Percentiles rank a stretch among this genome's conserved stretches.
Evolutionary conservation across 2,329 filamentous ascomycete genomes (phyloP).

Genomic region (Metarhizium humberi): DNA sequence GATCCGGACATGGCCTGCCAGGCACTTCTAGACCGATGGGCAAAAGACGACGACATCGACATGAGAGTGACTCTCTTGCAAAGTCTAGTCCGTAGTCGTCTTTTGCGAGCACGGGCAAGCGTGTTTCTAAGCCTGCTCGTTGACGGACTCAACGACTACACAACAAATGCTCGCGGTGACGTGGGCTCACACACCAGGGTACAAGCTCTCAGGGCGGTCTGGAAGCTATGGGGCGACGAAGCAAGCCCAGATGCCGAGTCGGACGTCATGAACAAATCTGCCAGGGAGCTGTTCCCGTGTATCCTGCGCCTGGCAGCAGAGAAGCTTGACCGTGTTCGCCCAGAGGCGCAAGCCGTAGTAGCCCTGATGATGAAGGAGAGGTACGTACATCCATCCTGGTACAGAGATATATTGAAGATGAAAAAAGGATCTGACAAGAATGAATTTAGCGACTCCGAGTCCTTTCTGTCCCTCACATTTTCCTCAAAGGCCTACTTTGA

Average conservation of each 20-base stretch:
- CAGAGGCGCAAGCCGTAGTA: slow-evolving; percentile 50
- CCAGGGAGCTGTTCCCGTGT: slow-evolving; percentile 35
- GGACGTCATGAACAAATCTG: slow-evolving; percentile 18
- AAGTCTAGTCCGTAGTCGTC: slow-evolving; percentile 37
- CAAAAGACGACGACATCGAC: slow-evolving; percentile 37
- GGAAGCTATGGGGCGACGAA: slow-evolving; percentile 42
- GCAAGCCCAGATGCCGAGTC: slow-evolving; percentile 7
- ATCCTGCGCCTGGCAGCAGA: slow-evolving; percentile 68
- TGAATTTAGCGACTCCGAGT: slow-evolving; percentile 20
- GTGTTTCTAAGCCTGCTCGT: slow-evolving; percentile 37
- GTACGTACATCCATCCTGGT: slow-evolving; percentile 27
- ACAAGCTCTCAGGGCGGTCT: slow-evolving; percentile 69
- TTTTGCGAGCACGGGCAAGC: slow-evolving; percentile 30
- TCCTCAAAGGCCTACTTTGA: slow-evolving; percentile 54
- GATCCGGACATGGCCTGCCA: slow-evolving; percentile 27
- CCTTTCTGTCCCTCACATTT: slow-evolving; percentile 33
- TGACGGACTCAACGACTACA: slow-evolving; percentile 76
- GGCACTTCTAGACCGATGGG: slow-evolving; percentile 45
- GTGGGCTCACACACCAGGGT: slow-evolving; percentile 79
- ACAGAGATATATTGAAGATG: neutral
- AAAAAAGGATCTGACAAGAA: slow-evolving; percentile 1
- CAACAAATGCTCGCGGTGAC: slow-evolving; percentile 79
- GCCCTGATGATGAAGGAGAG: slow-evolving; percentile 31
- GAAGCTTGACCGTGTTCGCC: slow-evolving; percentile 80
- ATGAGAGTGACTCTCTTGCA: slow-evolving; percentile 46